Conservation (phyloP, 2,329 filamentous ascomycete species). For the Colletotrichum endophyticum region DNA sequence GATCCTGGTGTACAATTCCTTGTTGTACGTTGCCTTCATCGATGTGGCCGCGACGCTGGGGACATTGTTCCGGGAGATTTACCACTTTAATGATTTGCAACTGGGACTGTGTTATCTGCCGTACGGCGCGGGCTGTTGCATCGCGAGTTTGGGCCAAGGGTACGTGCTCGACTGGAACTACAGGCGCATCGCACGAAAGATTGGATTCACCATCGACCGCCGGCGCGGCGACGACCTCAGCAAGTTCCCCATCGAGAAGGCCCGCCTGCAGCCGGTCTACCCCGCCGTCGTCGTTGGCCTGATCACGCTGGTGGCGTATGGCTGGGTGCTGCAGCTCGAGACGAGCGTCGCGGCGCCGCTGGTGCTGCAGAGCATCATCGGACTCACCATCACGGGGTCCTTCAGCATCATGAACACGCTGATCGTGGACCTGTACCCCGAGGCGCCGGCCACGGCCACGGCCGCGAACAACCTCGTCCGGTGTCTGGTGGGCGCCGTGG, state of each 20-base stretch:
- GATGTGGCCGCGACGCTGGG: slow-evolving; percentile 57
- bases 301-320: slow-evolving; percentile 57
- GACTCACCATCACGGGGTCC: slow-evolving; percentile 62
- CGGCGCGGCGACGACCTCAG: slow-evolving; percentile 59
- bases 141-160: slow-evolving; percentile 59
- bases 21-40: slow-evolving; percentile 63
- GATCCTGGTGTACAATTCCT: slow-evolving; percentile 55
- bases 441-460: slow-evolving; percentile 65
- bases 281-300: slow-evolving; percentile 61
- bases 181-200: slow-evolving; percentile 64
- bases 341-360: slow-evolving; percentile 59
- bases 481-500: slow-evolving; percentile 65
- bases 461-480: slow-evolving; percentile 68
- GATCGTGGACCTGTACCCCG: slow-evolving; percentile 67
- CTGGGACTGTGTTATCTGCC: slow-evolving; percentile 61
- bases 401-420: slow-evolving; percentile 70
- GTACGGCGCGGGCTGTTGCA: slow-evolving; percentile 54
- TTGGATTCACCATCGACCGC: slow-evolving; percentile 65
- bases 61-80: slow-evolving; percentile 55
- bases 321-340: slow-evolving; percentile 60
- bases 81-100: slow-evolving; percentile 54
- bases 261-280: slow-evolving; percentile 58
- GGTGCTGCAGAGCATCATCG: slow-evolving; percentile 61
- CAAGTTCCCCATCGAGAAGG: slow-evolving; percentile 60
- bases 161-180: slow-evolving; percentile 72